A percentile compares a stretch with the other conserved stretches of the same genome.
phyloP scores from a whole-genome alignment of 805 yeast species.

The Ogataea paradorogensis region DNA sequence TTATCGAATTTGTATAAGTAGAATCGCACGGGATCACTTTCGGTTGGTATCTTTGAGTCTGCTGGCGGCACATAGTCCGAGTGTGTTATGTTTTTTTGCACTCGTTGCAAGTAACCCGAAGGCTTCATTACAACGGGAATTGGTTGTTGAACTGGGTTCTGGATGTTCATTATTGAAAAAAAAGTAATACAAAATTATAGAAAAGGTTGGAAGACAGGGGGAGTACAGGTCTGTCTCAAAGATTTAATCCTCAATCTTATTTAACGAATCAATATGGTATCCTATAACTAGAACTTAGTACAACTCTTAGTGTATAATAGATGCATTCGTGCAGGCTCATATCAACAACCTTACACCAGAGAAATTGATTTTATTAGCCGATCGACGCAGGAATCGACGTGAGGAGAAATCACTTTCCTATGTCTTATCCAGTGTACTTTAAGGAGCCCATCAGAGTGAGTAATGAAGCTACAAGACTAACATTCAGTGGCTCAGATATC shows the following conservation, averaged over 20 bases:
- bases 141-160: slow-evolving; percentile 14
- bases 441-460: slow-evolving; percentile 64
- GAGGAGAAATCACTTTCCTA: slow-evolving; percentile 15
- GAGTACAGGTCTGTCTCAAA: no score
- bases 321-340: no score
- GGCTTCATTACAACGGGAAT: slow-evolving; percentile 23
- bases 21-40: slow-evolving; percentile 9
- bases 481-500: slow-evolving; percentile 66
- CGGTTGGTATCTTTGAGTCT: slow-evolving; percentile 19
- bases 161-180: slow-evolving; percentile 7
- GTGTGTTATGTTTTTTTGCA: neutral
- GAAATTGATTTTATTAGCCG: neutral
- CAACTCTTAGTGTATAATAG: no score
- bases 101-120: slow-evolving; percentile 16
- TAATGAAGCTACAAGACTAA: slow-evolving; percentile 15
- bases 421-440: slow-evolving; percentile 50
- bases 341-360: no score
- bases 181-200: neutral
- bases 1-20: slow-evolving; percentile 20
- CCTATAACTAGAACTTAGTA: no score
- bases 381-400: slow-evolving; percentile 4
- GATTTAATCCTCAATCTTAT: no score
- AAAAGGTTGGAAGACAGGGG: no score
- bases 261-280: no score
- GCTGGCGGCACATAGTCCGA: slow-evolving; percentile 17